Evolutionary conservation across 2,329 filamentous ascomycete genomes (phyloP), one percentile per base, ranked within the genome.

Genomic region (Fusarium sororula): DNA sequence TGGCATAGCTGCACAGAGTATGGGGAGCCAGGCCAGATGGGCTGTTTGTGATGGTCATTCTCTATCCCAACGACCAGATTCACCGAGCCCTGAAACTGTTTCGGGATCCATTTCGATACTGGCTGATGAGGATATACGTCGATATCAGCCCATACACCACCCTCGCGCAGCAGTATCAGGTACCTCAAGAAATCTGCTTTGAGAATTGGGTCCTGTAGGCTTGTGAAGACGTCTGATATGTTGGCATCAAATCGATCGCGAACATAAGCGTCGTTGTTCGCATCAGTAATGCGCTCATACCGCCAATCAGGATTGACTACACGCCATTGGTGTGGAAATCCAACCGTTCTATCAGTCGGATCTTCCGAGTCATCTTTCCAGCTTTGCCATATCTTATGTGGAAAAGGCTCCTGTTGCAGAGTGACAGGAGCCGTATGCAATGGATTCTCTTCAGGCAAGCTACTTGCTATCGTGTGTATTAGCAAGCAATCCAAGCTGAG

Each of bases 1-100:
- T 94, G 92, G 77, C 91, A 93, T 79, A 94, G 91, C 77, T 93
- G 92, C 59, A 94, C 90, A 18, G 91, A 92, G 80, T 93, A 93
- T 9, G 85, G 84, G 24, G 91, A 87, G 75, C 92, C 90, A 0
- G 90, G 89, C 79, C 79, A 80, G 44, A 80, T 80, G 63, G 76
- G 78, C n/a, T 60, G 44, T 30, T 80, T 79, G 58, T 80, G 75
- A 35, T 80, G 77, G 75, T 94, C 91, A 18, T 92, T 92, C 81
- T 94, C 92, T 64, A 94, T 93, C 20, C 92, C 92, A 72, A 93
- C 85, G 32, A 94, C 88, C 68, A 93, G 85, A 54, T 91, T 92
- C 61, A 92, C 87, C 1, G 85, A 86, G 48, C 86, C 87, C 37
- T 87, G 85, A 4, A 85, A 71, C 35, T 59, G 45, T 41, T 77